phyloP scores from a whole-genome alignment of 331 rosid genomes.

The Rosa hybrid region DNA sequence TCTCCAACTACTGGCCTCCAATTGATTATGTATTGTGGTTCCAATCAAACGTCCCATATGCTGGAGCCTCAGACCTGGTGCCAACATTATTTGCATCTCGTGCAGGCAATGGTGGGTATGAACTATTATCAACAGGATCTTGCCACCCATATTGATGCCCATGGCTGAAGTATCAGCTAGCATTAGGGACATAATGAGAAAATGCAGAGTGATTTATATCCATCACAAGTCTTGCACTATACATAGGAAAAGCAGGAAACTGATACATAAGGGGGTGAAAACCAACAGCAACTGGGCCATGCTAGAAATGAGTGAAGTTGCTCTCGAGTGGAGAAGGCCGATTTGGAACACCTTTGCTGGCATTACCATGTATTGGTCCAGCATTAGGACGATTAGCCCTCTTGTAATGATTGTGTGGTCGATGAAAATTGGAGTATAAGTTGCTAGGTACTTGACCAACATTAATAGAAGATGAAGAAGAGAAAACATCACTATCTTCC shows the following conservation, averaged over 20 bases:
- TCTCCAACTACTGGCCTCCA: neutral
- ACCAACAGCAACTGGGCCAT: neutral
- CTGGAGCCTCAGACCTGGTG: neutral
- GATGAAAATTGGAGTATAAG: neutral
- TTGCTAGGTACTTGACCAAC: neutral
- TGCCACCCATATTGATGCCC: neutral
- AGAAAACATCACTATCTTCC: neutral
- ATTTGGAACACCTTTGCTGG: neutral
- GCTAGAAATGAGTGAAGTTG: constrained; percentile 3
- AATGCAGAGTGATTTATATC: neutral
- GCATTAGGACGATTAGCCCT: neutral
- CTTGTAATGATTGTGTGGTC: neutral
- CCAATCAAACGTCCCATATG: neutral
- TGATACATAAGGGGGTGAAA: neutral
- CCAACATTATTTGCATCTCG: neutral
- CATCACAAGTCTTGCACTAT: neutral
- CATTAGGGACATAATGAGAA: neutral
- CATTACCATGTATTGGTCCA: neutral
- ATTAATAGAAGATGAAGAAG: neutral
- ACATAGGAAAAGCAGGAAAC: neutral
- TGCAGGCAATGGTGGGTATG: neutral
- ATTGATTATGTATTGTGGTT: neutral
- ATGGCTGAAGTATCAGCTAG: neutral
- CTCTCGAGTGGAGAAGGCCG: neutral
- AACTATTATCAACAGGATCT: neutral